These are phyloP conservation scores for Fusarium hostae DNA, from an alignment of 2,329 filamentous ascomycete species.

Conservation along the genomic window DNA sequence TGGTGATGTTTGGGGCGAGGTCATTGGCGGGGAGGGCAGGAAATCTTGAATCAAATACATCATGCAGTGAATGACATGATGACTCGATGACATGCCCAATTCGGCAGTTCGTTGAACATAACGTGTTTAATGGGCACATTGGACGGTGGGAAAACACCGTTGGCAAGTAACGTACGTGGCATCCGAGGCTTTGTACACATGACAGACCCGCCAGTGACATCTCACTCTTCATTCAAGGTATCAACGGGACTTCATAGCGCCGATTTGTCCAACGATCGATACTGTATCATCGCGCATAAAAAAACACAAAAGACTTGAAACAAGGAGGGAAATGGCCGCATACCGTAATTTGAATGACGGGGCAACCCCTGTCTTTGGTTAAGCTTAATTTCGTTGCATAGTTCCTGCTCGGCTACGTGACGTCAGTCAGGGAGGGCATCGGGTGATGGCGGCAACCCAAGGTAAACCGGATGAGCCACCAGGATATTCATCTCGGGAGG, in stretches of 20 bases:
- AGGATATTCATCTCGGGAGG: not conserved
- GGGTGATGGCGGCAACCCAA: not conserved
- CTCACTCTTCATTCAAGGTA: not conserved
- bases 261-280: constrained; percentile 9
- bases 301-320: not conserved
- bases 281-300: not conserved
- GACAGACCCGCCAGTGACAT: constrained; percentile 2
- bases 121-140: not conserved
- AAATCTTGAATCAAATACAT: not conserved
- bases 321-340: not conserved
- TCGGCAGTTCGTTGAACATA: not conserved
- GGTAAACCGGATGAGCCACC: not conserved
- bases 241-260: not conserved
- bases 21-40: not conserved
- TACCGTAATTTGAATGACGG: not conserved
- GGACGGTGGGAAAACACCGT: not conserved
- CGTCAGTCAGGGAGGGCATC: not conserved
- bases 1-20: not conserved
- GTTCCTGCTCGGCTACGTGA: not conserved
- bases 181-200: not conserved
- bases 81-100: not conserved
- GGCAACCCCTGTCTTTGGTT: constrained; percentile 4
- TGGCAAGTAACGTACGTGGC: not conserved
- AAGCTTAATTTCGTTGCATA: constrained; percentile 13
- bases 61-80: not conserved